Evolutionary conservation across 371 early-diverging fungal species (phyloP), one percentile per base, ranked within the genome.

Genomic region (Synchytrium microbalum): DNA sequence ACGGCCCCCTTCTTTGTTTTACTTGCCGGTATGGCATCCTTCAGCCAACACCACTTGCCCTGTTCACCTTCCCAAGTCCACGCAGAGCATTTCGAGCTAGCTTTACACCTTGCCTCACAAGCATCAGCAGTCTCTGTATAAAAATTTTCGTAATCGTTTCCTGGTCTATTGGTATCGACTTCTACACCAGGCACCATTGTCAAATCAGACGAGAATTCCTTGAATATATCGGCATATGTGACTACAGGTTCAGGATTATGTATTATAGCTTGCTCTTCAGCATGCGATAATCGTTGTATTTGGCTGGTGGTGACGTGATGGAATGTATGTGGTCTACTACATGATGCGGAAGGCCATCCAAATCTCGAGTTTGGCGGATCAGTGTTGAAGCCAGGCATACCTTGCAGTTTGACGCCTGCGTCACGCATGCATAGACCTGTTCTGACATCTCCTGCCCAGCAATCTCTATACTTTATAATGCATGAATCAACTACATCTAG

Each of bases 361-460:
- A 70, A 77, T 27, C 70, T 33, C 27, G 68, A 58, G 62, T 70
- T 61, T 16, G 77, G 75, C 55, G 79, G 75, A 26, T 67, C 60
- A 29, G 66, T 55, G 52, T 69, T 26, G 64, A 75, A 74, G 3
- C 67, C 61, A 8, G 32, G 27, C 19, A 26, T 30, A n/a, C 54
- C 60, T 51, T 63, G 53, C n/a, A 79, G 16, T 31, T 64, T 26
- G 64, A 82, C 72, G 14, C 73, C 75, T 23, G 65, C 67, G 58
- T 79, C 80, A 27, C 80, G 68, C 59, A 82, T 57, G 64, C 83
- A 82, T 8, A 80, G 70, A 1, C 75, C 74, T n/a, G 70, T 63
- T 30, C 79, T 66, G 5, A 82, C 68, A 60, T 82, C 83, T 10
- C 83, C 83, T 2, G 80, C 82, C 75, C 76, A 80, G 64, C 83